Evolutionary conservation across 2,329 filamentous ascomycete genomes (phyloP).

Genomic region (Clonostachys byssicola): DNA sequence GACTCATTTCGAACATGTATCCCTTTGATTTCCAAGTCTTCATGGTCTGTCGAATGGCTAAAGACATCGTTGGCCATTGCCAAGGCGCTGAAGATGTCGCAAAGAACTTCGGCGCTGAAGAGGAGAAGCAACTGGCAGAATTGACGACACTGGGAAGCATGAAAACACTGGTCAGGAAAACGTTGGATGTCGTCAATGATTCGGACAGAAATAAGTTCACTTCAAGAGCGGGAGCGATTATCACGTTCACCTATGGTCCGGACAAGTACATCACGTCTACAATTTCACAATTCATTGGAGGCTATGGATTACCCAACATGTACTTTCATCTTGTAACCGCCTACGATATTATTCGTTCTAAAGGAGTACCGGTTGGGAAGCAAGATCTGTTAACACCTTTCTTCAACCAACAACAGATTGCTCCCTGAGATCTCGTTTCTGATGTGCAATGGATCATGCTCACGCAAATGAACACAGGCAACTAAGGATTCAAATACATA

Average conservation of each 20-base stretch:
- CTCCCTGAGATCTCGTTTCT: no score
- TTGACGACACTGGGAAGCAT: conserved; percentile 6
- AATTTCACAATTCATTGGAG: conserved; percentile 1
- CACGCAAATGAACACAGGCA: no score
- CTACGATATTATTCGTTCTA: conserved; percentile 56
- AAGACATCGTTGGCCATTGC: conserved; percentile 25
- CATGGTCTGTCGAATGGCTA: conserved; percentile 18
- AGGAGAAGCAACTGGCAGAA: no score
- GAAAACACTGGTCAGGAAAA: background rate
- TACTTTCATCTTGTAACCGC: conserved; percentile 59
- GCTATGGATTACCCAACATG: conserved; percentile 53
- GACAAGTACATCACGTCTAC: no score
- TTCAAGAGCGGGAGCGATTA: no score
- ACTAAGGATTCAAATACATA: no score
- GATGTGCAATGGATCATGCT: no score
- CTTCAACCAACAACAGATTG: conserved; percentile 5
- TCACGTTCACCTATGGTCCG: no score
- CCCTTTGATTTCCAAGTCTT: conserved; percentile 34
- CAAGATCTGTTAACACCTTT: conserved; percentile 41
- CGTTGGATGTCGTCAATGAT: no score
- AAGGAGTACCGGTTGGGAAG: conserved; percentile 61
- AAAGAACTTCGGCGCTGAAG: no score
- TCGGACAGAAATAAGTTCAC: no score
- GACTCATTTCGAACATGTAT: conserved; percentile 35
- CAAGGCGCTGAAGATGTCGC: conserved; percentile 10